Conservation (phyloP, 108 stramenopile genomes). For the Nitzschia sp. region DNA sequence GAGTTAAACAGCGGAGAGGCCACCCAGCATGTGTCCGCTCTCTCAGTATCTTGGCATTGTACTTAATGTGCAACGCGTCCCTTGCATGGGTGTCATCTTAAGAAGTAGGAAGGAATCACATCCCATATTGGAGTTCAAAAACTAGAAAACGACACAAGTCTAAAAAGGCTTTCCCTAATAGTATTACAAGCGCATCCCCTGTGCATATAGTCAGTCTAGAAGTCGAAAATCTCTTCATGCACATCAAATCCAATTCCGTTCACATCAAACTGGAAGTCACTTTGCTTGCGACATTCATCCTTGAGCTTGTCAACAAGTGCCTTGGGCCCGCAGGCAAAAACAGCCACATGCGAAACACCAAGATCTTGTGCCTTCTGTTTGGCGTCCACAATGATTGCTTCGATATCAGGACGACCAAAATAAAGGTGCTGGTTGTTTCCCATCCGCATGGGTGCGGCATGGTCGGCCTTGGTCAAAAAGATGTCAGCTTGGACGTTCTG, state of each 20-base stretch:
- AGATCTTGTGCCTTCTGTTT: constrained; percentile 27
- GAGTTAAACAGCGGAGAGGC: no score
- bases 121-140: no score
- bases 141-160: no score
- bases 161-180: no score
- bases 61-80: no score
- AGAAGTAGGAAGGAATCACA: no score
- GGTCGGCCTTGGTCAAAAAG: constrained; percentile 25
- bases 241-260: constrained; percentile 10
- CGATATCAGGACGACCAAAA: constrained; percentile 40
- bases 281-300: constrained; percentile 24
- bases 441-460: not conserved
- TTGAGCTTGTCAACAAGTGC: constrained; percentile 15
- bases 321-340: constrained; percentile 49
- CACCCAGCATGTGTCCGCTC: no score
- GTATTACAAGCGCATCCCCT: no score
- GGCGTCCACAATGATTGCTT: constrained; percentile 31
- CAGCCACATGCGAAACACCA: constrained; percentile 40
- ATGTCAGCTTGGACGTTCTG: constrained; percentile 13
- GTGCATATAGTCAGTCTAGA: not conserved
- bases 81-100: no score
- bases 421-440: constrained; percentile 7
- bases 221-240: constrained; percentile 25
- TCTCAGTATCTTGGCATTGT: no score
- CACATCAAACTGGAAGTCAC: not conserved